Percentiles rank a stretch among this genome's conserved stretches.
Conservation (phyloP, 805 yeast genomes). For the Pichia rugopelliculosa region DNA sequence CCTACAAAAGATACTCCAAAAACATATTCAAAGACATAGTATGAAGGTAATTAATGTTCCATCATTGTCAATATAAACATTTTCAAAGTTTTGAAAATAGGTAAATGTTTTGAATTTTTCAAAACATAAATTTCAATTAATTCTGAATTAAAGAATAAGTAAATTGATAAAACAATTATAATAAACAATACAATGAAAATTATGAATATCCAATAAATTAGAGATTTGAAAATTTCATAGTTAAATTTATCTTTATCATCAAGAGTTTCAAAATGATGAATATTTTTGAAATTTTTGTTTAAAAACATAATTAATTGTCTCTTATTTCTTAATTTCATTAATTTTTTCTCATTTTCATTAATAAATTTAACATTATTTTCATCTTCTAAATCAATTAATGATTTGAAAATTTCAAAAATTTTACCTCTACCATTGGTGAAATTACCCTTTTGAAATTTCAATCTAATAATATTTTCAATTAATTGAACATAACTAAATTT, state of each 20-base stretch:
- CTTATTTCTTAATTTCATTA: conserved; percentile 8
- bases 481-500: conserved; percentile 4
- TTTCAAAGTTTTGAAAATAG: not conserved
- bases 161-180: not conserved
- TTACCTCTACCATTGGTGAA: not conserved
- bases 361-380: not conserved
- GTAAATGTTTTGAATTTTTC: not conserved
- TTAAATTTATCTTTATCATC: not conserved
- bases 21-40: not conserved
- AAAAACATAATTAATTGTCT: conserved; percentile 8
- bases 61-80: not conserved
- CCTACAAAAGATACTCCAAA: not conserved
- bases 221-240: not conserved
- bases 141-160: not conserved
- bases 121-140: not conserved
- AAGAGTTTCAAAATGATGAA: not conserved
- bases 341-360: not conserved
- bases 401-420: not conserved
- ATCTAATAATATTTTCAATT: not conserved
- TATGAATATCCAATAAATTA: not conserved
- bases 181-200: not conserved
- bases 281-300: not conserved
- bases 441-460: not conserved
- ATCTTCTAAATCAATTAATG: not conserved
- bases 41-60: not conserved